Percentiles rank a stretch among this genome's conserved stretches.
Conservation (phyloP, 83 land plant genomes). For the Thuja plicata region DNA sequence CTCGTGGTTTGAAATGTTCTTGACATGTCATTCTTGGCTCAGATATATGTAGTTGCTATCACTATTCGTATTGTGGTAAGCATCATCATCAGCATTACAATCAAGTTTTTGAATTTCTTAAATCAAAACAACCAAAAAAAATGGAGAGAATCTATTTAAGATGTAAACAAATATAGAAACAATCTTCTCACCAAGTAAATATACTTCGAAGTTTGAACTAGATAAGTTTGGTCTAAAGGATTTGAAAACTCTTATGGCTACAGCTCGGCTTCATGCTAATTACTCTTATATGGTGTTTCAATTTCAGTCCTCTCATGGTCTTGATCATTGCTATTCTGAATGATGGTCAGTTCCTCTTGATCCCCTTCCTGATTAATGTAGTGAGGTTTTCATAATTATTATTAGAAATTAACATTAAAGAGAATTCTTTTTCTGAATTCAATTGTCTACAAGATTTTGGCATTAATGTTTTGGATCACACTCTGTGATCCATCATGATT, state of each 20-base stretch:
- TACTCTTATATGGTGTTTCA: slow-evolving; percentile 66
- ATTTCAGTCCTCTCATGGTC: slow-evolving; percentile 75
- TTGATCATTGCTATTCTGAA: slow-evolving; percentile 72
- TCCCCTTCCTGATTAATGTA: background rate
- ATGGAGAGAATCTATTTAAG: background rate
- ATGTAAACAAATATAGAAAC: background rate
- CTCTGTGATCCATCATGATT: too few species aligned
- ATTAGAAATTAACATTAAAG: too few species aligned
- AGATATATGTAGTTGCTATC: slow-evolving; percentile 58
- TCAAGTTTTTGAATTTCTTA: background rate
- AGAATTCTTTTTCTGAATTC: too few species aligned
- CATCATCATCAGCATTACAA: background rate
- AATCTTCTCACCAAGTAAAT: background rate
- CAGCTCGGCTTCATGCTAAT: slow-evolving; percentile 71
- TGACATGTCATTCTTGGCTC: background rate
- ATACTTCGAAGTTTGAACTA: background rate
- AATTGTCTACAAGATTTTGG: too few species aligned
- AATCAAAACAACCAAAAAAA: background rate
- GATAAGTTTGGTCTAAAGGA: background rate
- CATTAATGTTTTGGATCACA: too few species aligned
- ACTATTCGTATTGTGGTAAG: slow-evolving; percentile 67
- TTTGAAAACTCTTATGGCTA: background rate
- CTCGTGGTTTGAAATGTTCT: background rate
- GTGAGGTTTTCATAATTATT: background rate
- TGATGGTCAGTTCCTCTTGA: slow-evolving; percentile 38